Conservation (phyloP, 257 asterid species). For the Prunella vulgaris region DNA sequence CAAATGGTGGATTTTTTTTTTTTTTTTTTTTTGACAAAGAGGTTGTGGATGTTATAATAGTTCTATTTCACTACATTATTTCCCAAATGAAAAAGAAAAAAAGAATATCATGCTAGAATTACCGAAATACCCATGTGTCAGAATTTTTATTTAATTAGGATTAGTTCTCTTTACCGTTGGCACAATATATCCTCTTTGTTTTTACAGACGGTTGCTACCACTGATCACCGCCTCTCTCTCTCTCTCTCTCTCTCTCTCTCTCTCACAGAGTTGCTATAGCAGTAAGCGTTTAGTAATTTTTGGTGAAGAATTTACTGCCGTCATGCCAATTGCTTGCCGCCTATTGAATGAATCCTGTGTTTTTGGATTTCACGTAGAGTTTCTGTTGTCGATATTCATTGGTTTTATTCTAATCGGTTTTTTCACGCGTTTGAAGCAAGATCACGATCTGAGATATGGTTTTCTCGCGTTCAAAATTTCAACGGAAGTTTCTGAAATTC, state of each 20-base stretch:
- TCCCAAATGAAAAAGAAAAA: too few relatives aligned
- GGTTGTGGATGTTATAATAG: too few relatives aligned
- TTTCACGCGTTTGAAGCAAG: slow-evolving; percentile 24
- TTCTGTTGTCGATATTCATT: slow-evolving; percentile 14
- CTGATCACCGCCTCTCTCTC: neutral
- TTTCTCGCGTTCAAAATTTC: slow-evolving; percentile 27
- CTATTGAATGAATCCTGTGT: slow-evolving; percentile 18
- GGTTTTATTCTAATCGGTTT: slow-evolving; percentile 37
- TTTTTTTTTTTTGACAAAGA: neutral
- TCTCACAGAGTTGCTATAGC: neutral
- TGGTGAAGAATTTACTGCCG: slow-evolving; percentile 20
- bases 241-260: neutral
- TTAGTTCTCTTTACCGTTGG: too few relatives aligned
- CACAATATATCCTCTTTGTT: neutral
- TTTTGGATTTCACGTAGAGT: slow-evolving; percentile 23
- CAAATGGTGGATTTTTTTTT: neutral
- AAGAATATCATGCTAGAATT: too few relatives aligned
- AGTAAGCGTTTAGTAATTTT: neutral
- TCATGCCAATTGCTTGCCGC: slow-evolving; percentile 33
- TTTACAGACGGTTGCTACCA: slow-evolving; percentile 8
- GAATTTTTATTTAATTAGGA: too few relatives aligned
- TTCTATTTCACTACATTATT: too few relatives aligned
- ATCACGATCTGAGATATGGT: slow-evolving; percentile 28
- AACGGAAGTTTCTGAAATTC: slow-evolving; percentile 16
- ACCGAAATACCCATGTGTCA: too few relatives aligned